Conservation (phyloP, 83 land plant species). For the Larix sibirica region DNA sequence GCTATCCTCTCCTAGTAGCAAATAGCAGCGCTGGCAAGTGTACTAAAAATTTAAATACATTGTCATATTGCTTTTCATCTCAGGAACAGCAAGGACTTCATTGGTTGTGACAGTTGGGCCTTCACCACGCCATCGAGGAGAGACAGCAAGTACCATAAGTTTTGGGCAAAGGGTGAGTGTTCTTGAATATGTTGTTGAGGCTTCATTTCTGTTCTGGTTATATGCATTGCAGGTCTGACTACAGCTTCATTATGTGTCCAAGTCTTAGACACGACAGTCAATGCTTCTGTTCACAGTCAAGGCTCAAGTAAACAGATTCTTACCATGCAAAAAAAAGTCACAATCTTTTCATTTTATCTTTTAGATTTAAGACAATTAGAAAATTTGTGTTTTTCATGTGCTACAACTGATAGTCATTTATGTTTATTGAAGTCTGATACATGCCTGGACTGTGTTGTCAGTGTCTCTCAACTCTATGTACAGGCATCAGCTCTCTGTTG, state of each 20-base stretch:
- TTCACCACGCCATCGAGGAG: slow-evolving; percentile 91
- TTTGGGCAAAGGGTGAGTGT: slow-evolving; percentile 85
- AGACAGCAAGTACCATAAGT: slow-evolving; percentile 82
- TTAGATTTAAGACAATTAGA: neutral
- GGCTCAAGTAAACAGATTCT: neutral
- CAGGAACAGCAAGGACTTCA: slow-evolving; percentile 88
- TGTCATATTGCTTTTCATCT: neutral
- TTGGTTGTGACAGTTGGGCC: slow-evolving; percentile 85
- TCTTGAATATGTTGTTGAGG: neutral
- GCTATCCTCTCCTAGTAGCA: too few relatives aligned
- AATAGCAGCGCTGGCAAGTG: too few relatives aligned
- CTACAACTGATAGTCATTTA: neutral
- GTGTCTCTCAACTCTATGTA: neutral
- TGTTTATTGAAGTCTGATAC: too few relatives aligned
- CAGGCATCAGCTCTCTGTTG: neutral
- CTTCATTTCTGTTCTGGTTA: slow-evolving; percentile 1
- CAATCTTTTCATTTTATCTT: neutral
- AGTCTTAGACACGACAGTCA: neutral
- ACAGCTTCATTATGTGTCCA: neutral
- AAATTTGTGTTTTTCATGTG: neutral
- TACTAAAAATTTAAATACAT: too few relatives aligned
- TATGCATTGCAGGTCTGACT: neutral
- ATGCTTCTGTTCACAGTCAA: neutral
- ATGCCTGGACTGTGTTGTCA: neutral
- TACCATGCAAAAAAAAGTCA: neutral